Conservation (phyloP, 2,329 filamentous ascomycete species). For the Aureobasidium namibiae region DNA sequence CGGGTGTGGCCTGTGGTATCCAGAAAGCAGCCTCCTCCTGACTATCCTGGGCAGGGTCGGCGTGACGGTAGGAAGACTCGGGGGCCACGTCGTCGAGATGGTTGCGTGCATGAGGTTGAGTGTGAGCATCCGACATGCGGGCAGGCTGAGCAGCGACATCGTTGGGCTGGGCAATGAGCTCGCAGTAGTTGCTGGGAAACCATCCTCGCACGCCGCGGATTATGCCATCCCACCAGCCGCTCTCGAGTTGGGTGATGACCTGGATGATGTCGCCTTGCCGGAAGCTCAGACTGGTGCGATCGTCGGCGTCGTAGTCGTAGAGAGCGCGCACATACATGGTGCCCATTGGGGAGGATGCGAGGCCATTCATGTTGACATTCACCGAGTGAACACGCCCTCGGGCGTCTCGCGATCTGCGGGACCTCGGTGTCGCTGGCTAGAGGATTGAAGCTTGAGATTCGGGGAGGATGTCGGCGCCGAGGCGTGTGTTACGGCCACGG, state of each 20-base stretch:
- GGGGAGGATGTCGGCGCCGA: not conserved
- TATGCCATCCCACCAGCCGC: constrained; percentile 98
- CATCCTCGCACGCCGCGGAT: constrained; percentile 95
- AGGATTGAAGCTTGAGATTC: not conserved
- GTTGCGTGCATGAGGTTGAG: constrained; percentile 20
- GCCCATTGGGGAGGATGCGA: constrained; percentile 43
- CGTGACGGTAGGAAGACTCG: constrained; percentile 58
- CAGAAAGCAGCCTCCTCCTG: constrained; percentile 86
- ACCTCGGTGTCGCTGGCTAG: not conserved
- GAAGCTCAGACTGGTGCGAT: constrained; percentile 93
- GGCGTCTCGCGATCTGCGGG: not conserved
- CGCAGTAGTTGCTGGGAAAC: constrained; percentile 99
- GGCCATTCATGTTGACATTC: constrained; percentile 39
- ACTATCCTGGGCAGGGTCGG: constrained; percentile 52
- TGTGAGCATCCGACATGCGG: constrained; percentile 50
- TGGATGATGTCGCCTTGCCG: constrained; percentile 95
- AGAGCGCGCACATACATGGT: constrained; percentile 86
- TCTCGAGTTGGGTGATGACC: constrained; percentile 95
- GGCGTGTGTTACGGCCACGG: not conserved
- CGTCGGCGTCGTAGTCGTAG: constrained; percentile 97
- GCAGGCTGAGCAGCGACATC: constrained; percentile 44
- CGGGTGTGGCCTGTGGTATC: constrained; percentile 93
- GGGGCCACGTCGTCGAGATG: not conserved
- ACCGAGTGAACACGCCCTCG: not conserved
- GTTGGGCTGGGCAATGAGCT: constrained; percentile 68